These are phyloP conservation scores for Hippophae tibetana DNA, from an alignment of 306 rosid species.

Conservation along the genomic window DNA sequence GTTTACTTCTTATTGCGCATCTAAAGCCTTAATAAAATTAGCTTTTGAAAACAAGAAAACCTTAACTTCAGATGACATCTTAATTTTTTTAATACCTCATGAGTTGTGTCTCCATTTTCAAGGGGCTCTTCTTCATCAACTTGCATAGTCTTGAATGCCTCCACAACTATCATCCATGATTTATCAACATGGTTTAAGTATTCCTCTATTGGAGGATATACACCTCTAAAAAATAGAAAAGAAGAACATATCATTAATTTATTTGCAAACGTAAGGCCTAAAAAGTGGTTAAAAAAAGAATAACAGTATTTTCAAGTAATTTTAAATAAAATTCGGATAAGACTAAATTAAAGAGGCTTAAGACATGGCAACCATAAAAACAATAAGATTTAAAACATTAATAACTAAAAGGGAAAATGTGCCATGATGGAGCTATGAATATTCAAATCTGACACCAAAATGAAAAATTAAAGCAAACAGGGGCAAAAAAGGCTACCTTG, in stretches of 20 bases:
- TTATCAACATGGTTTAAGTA: slow-evolving; percentile 51
- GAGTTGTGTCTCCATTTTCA: slow-evolving; percentile 72
- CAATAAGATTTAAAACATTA: too few species aligned
- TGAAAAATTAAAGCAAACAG: not conserved
- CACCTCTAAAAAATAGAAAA: slow-evolving; percentile 45
- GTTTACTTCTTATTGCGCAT: not conserved
- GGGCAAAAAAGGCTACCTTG: slow-evolving; percentile 39
- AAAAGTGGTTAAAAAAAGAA: not conserved
- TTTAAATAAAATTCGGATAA: not conserved
- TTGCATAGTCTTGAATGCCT: slow-evolving; percentile 78
- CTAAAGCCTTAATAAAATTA: not conserved
- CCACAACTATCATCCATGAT: slow-evolving; percentile 69
- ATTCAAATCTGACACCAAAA: too few species aligned
- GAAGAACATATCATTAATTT: slow-evolving; percentile 16
- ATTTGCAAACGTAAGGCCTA: slow-evolving; percentile 12
- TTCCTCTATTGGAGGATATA: slow-evolving; percentile 59
- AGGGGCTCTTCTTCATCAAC: slow-evolving; percentile 55
- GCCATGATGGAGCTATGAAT: not conserved
- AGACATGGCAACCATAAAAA: too few species aligned
- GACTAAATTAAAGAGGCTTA: too few species aligned
- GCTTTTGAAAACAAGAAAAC: slow-evolving; percentile 2
- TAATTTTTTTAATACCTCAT: slow-evolving; percentile 43
- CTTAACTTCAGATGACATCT: not conserved
- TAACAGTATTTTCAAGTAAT: not conserved
- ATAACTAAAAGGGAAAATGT: not conserved